A percentile compares a stretch with the other conserved stretches of the same genome.
Conservation (phyloP, 2,329 filamentous ascomycete genomes). For the Onygenales sp. region DNA sequence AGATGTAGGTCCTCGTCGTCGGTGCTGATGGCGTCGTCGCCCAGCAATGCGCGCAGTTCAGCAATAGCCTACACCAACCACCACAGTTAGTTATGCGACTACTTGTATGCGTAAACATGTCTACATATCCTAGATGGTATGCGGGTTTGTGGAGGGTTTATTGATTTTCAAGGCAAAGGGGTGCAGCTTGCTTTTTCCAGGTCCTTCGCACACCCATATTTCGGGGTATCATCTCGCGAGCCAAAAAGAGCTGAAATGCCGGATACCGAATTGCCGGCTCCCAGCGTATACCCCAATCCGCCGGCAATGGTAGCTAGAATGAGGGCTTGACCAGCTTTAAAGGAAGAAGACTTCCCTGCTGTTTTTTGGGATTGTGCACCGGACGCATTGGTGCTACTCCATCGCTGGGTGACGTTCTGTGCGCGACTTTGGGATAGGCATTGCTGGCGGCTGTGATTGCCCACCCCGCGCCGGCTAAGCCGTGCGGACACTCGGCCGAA, state of each 20-base stretch:
- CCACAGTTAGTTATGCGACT: not conserved
- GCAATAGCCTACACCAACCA: constrained; percentile 40
- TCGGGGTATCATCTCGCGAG: constrained; percentile 15
- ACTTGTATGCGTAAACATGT: not conserved
- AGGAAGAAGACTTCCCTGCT: not conserved
- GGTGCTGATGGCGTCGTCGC: constrained; percentile 52
- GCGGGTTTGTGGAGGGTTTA: not conserved
- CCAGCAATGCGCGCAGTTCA: constrained; percentile 44
- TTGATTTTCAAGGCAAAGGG: not conserved
- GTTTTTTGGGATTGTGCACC: not conserved
- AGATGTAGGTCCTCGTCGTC: constrained; percentile 54
- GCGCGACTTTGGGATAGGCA: not conserved
- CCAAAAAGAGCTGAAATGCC: constrained; percentile 18
- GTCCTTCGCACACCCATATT: constrained; percentile 30
- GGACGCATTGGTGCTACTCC: constrained; percentile 8
- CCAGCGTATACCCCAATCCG: constrained; percentile 43
- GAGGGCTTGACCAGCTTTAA: constrained; percentile 16
- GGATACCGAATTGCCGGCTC: constrained; percentile 32
- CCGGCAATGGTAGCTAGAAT: constrained; percentile 42
- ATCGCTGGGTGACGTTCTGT: constrained; percentile 1
- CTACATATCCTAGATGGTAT: not conserved
- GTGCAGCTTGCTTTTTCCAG: constrained; percentile 27
- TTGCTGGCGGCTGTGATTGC: not conserved
- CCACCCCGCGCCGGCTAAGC: constrained; percentile 5
- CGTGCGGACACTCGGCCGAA: constrained; percentile 5